Conservation (phyloP, 2,329 filamentous ascomycete species). For the Exophiala spinifera region DNA sequence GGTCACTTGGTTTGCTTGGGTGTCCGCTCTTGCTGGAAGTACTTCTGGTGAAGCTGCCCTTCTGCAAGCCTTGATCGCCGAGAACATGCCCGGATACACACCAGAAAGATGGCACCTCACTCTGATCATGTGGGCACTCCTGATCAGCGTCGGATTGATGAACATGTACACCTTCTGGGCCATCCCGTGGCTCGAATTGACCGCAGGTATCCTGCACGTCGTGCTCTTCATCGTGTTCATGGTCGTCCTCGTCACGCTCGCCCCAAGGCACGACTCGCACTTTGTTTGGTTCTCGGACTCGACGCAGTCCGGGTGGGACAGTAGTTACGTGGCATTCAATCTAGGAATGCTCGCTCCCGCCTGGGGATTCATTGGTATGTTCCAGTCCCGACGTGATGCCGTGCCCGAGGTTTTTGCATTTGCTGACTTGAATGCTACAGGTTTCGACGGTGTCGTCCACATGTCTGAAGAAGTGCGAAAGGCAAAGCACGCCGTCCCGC, state of each 20-base stretch:
- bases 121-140: constrained; percentile 39
- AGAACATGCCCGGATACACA: constrained; percentile 35
- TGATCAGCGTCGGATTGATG: constrained; percentile 32
- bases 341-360: constrained; percentile 38
- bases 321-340: constrained; percentile 36
- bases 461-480: constrained; percentile 48
- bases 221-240: constrained; percentile 39
- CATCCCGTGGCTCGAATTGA: constrained; percentile 41
- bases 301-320: constrained; percentile 36
- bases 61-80: constrained; percentile 35
- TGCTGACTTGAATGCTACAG: constrained; percentile 28
- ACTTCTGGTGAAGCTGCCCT: constrained; percentile 37
- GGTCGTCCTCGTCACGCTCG: constrained; percentile 34
- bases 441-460: constrained; percentile 48
- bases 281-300: constrained; percentile 35
- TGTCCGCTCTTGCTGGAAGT: constrained; percentile 34
- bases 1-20: constrained; percentile 44
- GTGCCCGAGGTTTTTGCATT: background rate
- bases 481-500: constrained; percentile 46
- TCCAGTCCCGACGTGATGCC: background rate
- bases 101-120: constrained; percentile 39
- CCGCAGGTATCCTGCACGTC: constrained; percentile 37
- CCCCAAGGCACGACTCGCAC: constrained; percentile 33
- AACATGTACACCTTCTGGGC: constrained; percentile 36
- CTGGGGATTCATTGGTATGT: constrained; percentile 35